These are phyloP conservation scores for Saccharomycopsis sp. DNA, from an alignment of 805 yeast genomes.

Conservation along the genomic window DNA sequence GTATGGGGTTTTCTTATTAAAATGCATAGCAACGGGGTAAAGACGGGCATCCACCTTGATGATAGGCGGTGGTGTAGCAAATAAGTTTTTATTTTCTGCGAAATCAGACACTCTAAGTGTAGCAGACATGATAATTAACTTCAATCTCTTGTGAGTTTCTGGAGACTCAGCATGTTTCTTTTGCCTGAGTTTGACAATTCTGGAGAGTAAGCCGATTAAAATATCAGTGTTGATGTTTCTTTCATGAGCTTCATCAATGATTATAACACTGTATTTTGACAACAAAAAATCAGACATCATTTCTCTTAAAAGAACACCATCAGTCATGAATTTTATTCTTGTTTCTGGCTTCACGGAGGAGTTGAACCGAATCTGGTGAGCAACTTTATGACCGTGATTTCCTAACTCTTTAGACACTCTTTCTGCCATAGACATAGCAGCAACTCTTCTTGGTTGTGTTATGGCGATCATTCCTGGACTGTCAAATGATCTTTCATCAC, in stretches of 20 bases:
- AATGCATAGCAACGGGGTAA: constrained; percentile 87
- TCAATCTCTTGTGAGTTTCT: constrained; percentile 50
- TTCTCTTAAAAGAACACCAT: constrained; percentile 88
- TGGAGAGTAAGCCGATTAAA: constrained; percentile 86
- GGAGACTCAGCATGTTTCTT: constrained; percentile 46
- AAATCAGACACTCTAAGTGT: constrained; percentile 91
- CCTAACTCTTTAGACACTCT: constrained; percentile 77
- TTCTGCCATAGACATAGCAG: constrained; percentile 85
- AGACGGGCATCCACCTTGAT: constrained; percentile 89
- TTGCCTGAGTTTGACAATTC: constrained; percentile 70
- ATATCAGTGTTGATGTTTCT: constrained; percentile 95
- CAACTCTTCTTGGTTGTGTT: constrained; percentile 93
- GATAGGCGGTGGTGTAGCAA: constrained; percentile 74
- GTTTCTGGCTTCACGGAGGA: constrained; percentile 58
- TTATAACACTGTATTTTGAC: constrained; percentile 73
- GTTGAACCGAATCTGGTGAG: constrained; percentile 80
- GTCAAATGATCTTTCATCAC: constrained; percentile 44
- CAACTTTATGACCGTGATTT: constrained; percentile 60
- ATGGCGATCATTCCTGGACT: constrained; percentile 93
- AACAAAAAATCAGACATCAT: constrained; percentile 83
- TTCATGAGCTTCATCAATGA: constrained; percentile 98
- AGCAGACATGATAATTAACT: constrained; percentile 93
- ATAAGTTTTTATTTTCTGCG: constrained; percentile 69
- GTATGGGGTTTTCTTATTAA: constrained; percentile 68
- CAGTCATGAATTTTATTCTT: constrained; percentile 83